Conservation (phyloP, 2,329 filamentous ascomycete genomes). For the Penicillium sumatraense region DNA sequence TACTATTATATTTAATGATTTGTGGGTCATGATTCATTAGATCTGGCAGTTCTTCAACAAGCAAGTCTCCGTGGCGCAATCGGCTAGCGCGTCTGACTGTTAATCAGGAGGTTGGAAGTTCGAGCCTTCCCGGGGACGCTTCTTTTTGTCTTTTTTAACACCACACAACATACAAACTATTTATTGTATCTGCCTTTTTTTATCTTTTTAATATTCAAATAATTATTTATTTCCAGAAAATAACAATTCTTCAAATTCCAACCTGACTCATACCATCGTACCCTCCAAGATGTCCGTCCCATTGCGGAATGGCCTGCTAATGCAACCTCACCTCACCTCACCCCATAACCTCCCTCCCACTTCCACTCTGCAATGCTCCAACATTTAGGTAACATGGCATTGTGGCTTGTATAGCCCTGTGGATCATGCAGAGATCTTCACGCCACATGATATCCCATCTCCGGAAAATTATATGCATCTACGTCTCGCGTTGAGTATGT, state of each 20-base stretch:
- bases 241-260: neutral
- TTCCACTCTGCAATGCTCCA: neutral
- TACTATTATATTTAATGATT: too few species aligned
- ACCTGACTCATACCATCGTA: constrained; percentile 1
- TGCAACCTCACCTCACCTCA: neutral
- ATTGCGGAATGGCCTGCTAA: too few species aligned
- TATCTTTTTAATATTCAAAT: neutral
- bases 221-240: neutral
- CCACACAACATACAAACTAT: neutral
- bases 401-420: neutral
- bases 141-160: constrained; percentile 15
- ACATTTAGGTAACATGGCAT: neutral
- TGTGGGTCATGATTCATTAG: neutral
- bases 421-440: constrained; percentile 14
- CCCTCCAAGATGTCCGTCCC: too few species aligned
- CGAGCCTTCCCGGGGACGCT: constrained; percentile 48
- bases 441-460: constrained; percentile 1
- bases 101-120: constrained; percentile 45
- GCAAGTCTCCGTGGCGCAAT: constrained; percentile 33
- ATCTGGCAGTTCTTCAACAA: neutral
- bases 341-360: too few species aligned
- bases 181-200: neutral
- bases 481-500: constrained; percentile 15
- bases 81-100: constrained; percentile 35
- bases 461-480: neutral